phyloP scores from a whole-genome alignment of 2,329 filamentous ascomycete species.

The Neopestalotiopsis clavispora region DNA sequence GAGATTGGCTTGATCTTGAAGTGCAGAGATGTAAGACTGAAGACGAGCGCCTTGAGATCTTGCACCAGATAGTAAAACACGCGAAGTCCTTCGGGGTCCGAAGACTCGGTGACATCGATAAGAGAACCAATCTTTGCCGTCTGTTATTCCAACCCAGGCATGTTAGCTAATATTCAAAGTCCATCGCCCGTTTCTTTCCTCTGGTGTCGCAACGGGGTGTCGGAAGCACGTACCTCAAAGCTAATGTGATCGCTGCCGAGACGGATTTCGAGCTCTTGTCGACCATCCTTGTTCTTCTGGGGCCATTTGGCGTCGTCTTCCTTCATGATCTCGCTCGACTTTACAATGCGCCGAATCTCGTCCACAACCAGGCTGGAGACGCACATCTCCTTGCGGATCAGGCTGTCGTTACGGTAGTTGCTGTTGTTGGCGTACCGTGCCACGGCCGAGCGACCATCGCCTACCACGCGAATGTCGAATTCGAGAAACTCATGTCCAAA shows the following conservation, averaged over 20 bases:
- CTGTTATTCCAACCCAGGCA: constrained; percentile 48
- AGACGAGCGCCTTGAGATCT: constrained; percentile 94
- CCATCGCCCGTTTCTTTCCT: not conserved
- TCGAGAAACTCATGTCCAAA: constrained; percentile 99
- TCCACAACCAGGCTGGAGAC: constrained; percentile 89
- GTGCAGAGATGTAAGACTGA: constrained; percentile 93
- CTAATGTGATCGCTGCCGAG: constrained; percentile 95
- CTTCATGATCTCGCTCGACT: constrained; percentile 96
- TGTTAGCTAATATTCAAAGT: not conserved
- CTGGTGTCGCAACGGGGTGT: not conserved
- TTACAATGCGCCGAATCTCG: constrained; percentile 97
- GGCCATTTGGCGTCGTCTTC: constrained; percentile 99
- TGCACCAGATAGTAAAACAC: constrained; percentile 99
- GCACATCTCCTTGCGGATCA: constrained; percentile 99
- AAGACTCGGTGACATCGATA: constrained; percentile 94
- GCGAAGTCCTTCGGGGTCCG: constrained; percentile 91
- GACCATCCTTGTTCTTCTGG: constrained; percentile 98
- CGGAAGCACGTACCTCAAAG: constrained; percentile 75
- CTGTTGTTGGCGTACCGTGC: constrained; percentile 99
- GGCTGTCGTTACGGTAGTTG: constrained; percentile 97
- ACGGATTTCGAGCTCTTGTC: constrained; percentile 94
- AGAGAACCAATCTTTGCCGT: constrained; percentile 98
- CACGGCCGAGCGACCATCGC: constrained; percentile 90
- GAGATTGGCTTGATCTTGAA: constrained; percentile 92
- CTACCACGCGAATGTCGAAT: constrained; percentile 93